These are phyloP conservation scores for Termitomyces sp. DNA, from an alignment of 768 basidiomycete genomes.

Conservation along the genomic window DNA sequence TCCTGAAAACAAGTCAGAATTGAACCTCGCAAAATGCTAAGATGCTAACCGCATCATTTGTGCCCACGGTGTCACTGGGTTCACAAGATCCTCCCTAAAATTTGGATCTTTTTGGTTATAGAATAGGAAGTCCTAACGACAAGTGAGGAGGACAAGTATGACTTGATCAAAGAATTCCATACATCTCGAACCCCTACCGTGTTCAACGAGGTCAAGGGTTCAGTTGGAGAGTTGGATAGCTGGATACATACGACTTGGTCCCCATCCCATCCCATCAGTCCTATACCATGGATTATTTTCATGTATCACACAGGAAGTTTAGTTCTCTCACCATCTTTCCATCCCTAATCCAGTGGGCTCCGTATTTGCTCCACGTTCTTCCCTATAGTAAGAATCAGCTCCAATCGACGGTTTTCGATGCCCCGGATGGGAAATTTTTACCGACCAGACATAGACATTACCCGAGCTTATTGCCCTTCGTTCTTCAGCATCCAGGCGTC, in stretches of 20 bases:
- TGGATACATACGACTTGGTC: slow-evolving; percentile 67
- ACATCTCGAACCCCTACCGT: slow-evolving; percentile 47
- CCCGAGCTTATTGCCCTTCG: slow-evolving; percentile 67
- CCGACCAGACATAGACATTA: slow-evolving; percentile 74
- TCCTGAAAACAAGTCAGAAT: slow-evolving; percentile 2
- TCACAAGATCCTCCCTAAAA: slow-evolving; percentile 44
- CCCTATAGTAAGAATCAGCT: slow-evolving; percentile 32
- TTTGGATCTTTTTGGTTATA: slow-evolving; percentile 79
- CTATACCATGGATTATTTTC: slow-evolving; percentile 16
- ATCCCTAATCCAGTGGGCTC: slow-evolving; percentile 79
- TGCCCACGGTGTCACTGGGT: slow-evolving; percentile 68
- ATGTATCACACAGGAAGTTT: slow-evolving; percentile 3
- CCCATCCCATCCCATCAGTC: slow-evolving; percentile 75
- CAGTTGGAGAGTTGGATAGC: slow-evolving; percentile 14
- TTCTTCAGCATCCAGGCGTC: slow-evolving; percentile 80
- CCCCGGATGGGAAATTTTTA: background rate
- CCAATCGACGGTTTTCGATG: background rate
- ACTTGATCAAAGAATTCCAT: slow-evolving; percentile 23
- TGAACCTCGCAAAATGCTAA: background rate
- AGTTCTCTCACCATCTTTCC: slow-evolving; percentile 61
- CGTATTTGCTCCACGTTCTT: slow-evolving; percentile 80
- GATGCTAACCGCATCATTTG: slow-evolving; percentile 59
- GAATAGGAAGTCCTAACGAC: slow-evolving; percentile 67
- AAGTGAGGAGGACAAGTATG: slow-evolving; percentile 12
- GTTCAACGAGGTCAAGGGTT: slow-evolving; percentile 2